phyloP scores from a whole-genome alignment of 148 eudicot genomes.

The Chenopodium quinoa region DNA sequence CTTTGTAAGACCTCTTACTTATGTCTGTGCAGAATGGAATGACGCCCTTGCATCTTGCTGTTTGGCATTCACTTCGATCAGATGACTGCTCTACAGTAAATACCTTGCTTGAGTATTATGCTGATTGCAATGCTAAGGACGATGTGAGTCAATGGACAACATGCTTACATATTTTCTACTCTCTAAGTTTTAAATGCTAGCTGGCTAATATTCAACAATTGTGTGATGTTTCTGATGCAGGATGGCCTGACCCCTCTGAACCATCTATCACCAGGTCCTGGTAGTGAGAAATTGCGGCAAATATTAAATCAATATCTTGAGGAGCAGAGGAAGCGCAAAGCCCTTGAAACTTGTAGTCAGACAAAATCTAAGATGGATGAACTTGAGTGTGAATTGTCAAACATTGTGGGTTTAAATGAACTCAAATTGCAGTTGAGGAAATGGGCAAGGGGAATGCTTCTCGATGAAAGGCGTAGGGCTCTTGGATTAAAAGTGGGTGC shows the following conservation, averaged over 20 bases:
- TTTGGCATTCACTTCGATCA: slow-evolving; percentile 80
- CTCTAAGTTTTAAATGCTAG: background rate
- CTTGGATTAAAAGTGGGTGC: slow-evolving; percentile 90
- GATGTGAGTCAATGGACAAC: slow-evolving; percentile 46
- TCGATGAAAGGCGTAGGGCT: slow-evolving; percentile 96
- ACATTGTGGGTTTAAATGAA: slow-evolving; percentile 74
- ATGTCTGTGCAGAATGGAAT: slow-evolving; percentile 79
- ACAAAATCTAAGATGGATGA: slow-evolving; percentile 96
- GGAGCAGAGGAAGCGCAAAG: slow-evolving; percentile 78
- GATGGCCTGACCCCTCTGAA: slow-evolving; percentile 84
- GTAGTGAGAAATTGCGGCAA: slow-evolving; percentile 66
- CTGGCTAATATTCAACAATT: slow-evolving; percentile 14
- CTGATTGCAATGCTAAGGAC: slow-evolving; percentile 91
- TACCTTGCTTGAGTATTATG: slow-evolving; percentile 80
- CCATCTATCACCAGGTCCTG: slow-evolving; percentile 83
- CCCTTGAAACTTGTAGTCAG: slow-evolving; percentile 88
- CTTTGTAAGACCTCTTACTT: slow-evolving; percentile 2
- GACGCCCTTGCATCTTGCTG: slow-evolving; percentile 98
- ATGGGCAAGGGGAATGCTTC: slow-evolving; percentile 99
- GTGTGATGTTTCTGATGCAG: slow-evolving; percentile 34
- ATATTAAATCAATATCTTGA: slow-evolving; percentile 59
- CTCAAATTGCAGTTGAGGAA: slow-evolving; percentile 83
- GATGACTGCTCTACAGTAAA: slow-evolving; percentile 74
- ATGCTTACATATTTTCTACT: background rate
- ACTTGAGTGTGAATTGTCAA: slow-evolving; percentile 68